Conservation (phyloP, 2,329 filamentous ascomycete species). For the Colletotrichum spaethianum region DNA sequence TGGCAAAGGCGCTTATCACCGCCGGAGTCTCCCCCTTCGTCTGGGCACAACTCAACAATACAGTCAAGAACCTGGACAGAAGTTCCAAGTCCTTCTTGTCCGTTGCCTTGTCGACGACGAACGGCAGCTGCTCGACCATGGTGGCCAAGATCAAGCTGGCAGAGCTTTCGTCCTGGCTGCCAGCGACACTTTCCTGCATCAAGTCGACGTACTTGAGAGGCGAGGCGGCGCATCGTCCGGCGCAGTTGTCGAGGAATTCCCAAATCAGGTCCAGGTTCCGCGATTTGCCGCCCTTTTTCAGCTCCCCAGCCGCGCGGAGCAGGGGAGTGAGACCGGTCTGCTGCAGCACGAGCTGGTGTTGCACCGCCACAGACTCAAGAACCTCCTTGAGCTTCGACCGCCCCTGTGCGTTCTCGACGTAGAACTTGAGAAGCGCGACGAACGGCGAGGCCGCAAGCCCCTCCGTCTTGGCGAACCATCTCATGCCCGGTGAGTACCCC, state of each 20-base stretch:
- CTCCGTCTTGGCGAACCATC: slow-evolving; percentile 87
- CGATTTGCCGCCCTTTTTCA: slow-evolving; percentile 37
- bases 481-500: slow-evolving; percentile 84
- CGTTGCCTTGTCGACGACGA: slow-evolving; percentile 66
- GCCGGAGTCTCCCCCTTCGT: slow-evolving; percentile 61
- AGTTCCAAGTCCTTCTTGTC: slow-evolving; percentile 58
- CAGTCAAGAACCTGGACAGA: slow-evolving; percentile 71
- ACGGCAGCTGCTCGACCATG: slow-evolving; percentile 84
- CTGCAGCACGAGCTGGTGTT: slow-evolving; percentile 76
- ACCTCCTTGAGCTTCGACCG: slow-evolving; percentile 53
- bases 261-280: slow-evolving; percentile 66
- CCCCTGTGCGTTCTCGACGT: slow-evolving; percentile 30
- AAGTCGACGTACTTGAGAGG: slow-evolving; percentile 88
- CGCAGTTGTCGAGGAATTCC: slow-evolving; percentile 86
- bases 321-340: slow-evolving; percentile 64
- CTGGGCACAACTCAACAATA: slow-evolving; percentile 68
- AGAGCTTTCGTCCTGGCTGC: slow-evolving; percentile 50
- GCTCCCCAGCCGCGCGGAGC: slow-evolving; percentile 55
- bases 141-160: slow-evolving; percentile 78
- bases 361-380: slow-evolving; percentile 72
- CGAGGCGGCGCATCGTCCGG: slow-evolving; percentile 79
- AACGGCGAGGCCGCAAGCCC: slow-evolving; percentile 78
- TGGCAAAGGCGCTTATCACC: slow-evolving; percentile 48
- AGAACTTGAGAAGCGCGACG: slow-evolving; percentile 74
- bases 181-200: slow-evolving; percentile 66